Base-by-base conservation (phyloP, 2,329 filamentous ascomycete species). In the Exophiala calicioides region DNA sequence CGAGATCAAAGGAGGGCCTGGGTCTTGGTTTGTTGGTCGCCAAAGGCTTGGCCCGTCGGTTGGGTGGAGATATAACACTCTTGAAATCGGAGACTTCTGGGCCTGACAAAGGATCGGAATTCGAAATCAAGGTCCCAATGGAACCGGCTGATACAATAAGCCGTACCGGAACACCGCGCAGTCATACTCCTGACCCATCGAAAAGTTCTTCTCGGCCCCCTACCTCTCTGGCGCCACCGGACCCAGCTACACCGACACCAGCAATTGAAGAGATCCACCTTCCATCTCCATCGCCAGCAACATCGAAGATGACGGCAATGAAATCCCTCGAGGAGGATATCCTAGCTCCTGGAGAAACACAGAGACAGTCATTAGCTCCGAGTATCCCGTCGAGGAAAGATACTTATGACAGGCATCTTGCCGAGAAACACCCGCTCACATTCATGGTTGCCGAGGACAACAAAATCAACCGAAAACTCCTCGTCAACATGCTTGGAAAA, bases 371-470 rank as follows among this genome's bases (percentile, higher is more conserved):
- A 12, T 33, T 43, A 5, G 18, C 32, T 6, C 32, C 21, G 23
- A 39, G 24, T 12, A 30, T 29, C 16, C 38, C 45, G 1, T 33
- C 41, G 12, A 33, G 29, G 23, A 44, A 33, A 20, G 51, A 52
- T 21, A 35, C 43, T n/a, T 56, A 55, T 57, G 81, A 85, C 58
- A 74, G 75, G 33, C 71, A 77, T 10, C 71, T 86, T 3, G 80
- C 78, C 3, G 66, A 69, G 35, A 79, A 78, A 56, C 72, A 80
- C 50, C 84, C 84, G 1, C 71, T 87, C 6, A 84, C 77, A 7
- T 82, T 88, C 53, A 72, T 88, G 2, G 79, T 88, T 1, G 84
- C 82, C 3, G 84, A 88, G 66, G 84, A 88, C 65, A 88, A 88
- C 64, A 78, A 78, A 52, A 85, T 87, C 65, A 86, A 87, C 59